Base-by-base conservation (phyloP, 225 moss, liverwort and hornwort genomes). In the Bryoerythrophyllum caledonicum region DNA sequence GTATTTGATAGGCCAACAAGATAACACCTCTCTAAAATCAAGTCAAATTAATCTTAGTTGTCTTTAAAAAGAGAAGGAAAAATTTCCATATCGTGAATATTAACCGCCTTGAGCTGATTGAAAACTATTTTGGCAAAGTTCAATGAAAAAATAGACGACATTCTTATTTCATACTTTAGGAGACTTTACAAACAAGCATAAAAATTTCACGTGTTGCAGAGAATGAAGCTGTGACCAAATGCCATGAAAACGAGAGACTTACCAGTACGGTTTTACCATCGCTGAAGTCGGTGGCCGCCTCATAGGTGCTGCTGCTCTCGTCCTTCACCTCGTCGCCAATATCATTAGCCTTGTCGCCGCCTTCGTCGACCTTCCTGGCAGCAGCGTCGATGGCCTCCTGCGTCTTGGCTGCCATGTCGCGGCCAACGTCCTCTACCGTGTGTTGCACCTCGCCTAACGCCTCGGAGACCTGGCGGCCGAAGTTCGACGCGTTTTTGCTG, bases 351-450 rank as follows among this genome's bases (percentile, higher is more conserved):
- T 71, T 76, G 10, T 21, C 75, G 5, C 71, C 75, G 19, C 64
- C 75, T 53, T 80, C 70, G 24, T 76, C 65, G 7, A 76, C 9
- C 20, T 54, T 80, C 49, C 51, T 20, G 5, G 44, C 63, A 14
- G 19, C 71, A 24, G 75, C 75, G 15, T 80, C 80, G 2, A 80
- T 25, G 57, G 75, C 80, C 51, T 75, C 70, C 23, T 80, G 80
- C 19, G 71, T 65, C 70, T 80, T 76, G 16, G 57, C 80, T 7
- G 64, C 80, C 75, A 75, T 65, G 59, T 80, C 75, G 0, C 80
- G 64, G 6, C 75, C 70, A 4, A 75, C 58, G 37, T 80, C 75
- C 57, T 70, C 49, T n/a, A 65, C 57, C 4, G 64, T 67, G 3
- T 23, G 53, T 57, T 60, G 48, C 0, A 10, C 76, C 28, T 67